phyloP scores from a whole-genome alignment of 2,329 filamentous ascomycete species.

The Xylariomycetidae sp. region DNA sequence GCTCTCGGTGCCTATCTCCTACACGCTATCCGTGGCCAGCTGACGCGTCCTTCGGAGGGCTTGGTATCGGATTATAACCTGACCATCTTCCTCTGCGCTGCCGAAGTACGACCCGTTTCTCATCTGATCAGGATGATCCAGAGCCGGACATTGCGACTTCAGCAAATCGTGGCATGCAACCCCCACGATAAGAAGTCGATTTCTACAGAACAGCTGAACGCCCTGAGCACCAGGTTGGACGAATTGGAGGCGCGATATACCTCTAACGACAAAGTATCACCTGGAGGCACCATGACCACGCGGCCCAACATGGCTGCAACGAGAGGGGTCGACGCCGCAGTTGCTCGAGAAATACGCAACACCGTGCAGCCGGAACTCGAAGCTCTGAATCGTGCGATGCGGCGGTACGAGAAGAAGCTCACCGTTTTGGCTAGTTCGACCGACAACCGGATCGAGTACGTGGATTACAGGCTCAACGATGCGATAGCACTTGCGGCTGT shows the following conservation, averaged over 20 bases:
- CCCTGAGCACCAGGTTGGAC: constrained; percentile 62
- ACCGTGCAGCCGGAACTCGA: constrained; percentile 77
- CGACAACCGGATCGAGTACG: constrained; percentile 66
- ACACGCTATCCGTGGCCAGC: constrained; percentile 72
- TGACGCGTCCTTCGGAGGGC: constrained; percentile 79
- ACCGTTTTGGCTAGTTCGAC: constrained; percentile 70
- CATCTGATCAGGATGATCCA: constrained; percentile 80
- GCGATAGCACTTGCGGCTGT: constrained; percentile 76
- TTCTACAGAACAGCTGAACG: constrained; percentile 42
- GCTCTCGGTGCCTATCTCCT: constrained; percentile 77
- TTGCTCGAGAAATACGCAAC: constrained; percentile 57
- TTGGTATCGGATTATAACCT: constrained; percentile 91
- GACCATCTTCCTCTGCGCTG: constrained; percentile 81
- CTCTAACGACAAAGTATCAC: constrained; percentile 26
- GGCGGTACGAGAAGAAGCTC: constrained; percentile 86
- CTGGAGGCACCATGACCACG: constrained; percentile 17
- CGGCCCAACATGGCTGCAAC: constrained; percentile 4
- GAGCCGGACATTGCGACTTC: constrained; percentile 73
- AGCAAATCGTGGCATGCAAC: constrained; percentile 61
- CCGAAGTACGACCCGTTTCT: constrained; percentile 77
- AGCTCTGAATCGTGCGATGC: constrained; percentile 79
- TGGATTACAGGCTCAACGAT: constrained; percentile 71
- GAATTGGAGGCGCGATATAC: constrained; percentile 59
- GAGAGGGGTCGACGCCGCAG: constrained; percentile 36
- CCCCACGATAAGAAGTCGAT: constrained; percentile 36